These are phyloP conservation scores for Eucalyptus dawsonii DNA, from an alignment of 345 rosid genomes.

Conservation along the genomic window DNA sequence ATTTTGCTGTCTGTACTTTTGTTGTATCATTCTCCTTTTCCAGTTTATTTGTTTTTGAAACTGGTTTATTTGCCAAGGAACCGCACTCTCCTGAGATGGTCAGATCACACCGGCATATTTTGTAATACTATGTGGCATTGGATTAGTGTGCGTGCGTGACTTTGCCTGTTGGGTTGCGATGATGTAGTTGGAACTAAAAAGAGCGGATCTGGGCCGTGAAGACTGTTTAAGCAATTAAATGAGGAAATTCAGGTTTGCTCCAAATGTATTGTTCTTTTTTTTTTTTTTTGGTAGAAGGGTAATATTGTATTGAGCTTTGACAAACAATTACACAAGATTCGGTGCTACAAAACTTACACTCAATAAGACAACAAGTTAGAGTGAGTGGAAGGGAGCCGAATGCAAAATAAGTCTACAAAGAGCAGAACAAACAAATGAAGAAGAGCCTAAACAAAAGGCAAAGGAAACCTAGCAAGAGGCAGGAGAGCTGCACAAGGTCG, in stretches of 20 bases:
- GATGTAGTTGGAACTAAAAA: neutral
- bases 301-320: too few species aligned
- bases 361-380: too few species aligned
- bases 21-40: neutral
- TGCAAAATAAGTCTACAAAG: too few species aligned
- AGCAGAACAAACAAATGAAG: too few species aligned
- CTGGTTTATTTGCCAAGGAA: neutral
- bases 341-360: too few species aligned
- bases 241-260: neutral
- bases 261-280: neutral
- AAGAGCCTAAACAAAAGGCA: too few species aligned
- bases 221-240: neutral
- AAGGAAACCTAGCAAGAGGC: too few species aligned
- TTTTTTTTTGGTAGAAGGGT: too few species aligned
- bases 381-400: too few species aligned
- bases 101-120: neutral
- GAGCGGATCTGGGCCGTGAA: neutral
- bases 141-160: neutral
- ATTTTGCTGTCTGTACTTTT: neutral
- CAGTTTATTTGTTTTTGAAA: neutral
- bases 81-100: neutral
- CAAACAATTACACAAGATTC: too few species aligned
- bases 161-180: neutral
- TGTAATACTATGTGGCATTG: neutral
- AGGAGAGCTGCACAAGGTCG: fast-evolving